Evolutionary conservation across 169 alveolate species (phyloP), one percentile per base, ranked within the genome.

Genomic region (Babesia bigemina): DNA sequence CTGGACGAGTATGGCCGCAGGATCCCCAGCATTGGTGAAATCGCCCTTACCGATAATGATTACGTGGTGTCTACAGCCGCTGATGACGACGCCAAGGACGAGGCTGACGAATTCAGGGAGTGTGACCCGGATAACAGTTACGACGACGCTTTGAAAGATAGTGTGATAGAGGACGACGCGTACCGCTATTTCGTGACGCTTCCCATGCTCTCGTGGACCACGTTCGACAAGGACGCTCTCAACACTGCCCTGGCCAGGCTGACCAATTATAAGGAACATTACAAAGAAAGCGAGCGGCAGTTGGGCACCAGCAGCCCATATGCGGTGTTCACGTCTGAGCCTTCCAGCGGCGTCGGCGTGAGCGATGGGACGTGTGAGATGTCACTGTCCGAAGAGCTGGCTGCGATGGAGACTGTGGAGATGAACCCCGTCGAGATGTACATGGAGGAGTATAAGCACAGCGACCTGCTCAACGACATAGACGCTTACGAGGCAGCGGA

Each of bases 401-500:
- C 55, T 4, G 76, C 76, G 14, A 11, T 67, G 65, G 50, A 63
- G 16, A 52, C 74, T 11, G 61, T 75, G 12, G 24, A 57, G 36
- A 49, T 63, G 19, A 50, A 78, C 19, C 52, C 75, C 16, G 13
- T 57, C 11, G 74, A 59, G 24, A 48, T 72, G 59, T 11, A 61
- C 50, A 60, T 81, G 10, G 73, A 72, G 66, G 85, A 81, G 33
- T 81, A 81, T 49, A 81, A 42, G 50, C 88, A 81, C 57, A 72
- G 72, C 61, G 88, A 81, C 26, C 56, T 81, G 42, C 49, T 81
- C n/a, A 81, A 81, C 58, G 88, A 81, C 65, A 71, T 81, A 0
- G 85, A 73, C 49, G 74, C 69, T 10, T 81, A 72, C 67, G 85
- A 73, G 69, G 61, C 73, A 6, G 66, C 66, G 29, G 76, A 60